These are phyloP conservation scores for Scenedesmus sp. DNA, from an alignment of 163 green algal genomes.

Conservation along the genomic window DNA sequence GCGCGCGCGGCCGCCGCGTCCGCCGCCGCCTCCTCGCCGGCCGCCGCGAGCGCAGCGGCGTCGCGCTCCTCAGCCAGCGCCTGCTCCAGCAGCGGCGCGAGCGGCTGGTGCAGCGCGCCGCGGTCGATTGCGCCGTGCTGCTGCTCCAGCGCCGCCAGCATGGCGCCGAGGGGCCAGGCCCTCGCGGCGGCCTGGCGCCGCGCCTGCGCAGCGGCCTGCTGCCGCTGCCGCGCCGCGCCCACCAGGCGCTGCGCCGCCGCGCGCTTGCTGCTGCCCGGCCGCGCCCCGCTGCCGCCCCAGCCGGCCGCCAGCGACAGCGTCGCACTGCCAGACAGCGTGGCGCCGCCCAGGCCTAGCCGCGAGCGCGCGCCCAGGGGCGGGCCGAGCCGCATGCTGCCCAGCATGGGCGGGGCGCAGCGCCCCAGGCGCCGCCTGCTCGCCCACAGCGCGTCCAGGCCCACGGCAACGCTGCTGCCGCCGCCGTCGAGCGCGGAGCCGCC, in stretches of 20 bases:
- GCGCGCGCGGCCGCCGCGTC: neutral
- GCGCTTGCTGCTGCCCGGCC: conserved; percentile 1
- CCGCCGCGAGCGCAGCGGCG: too few relatives aligned
- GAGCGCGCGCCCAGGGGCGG: too few relatives aligned
- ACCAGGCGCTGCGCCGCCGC: neutral
- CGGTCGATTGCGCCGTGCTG: neutral
- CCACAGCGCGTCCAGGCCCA: too few relatives aligned
- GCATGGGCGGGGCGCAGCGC: too few relatives aligned
- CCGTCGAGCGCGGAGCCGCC: too few relatives aligned
- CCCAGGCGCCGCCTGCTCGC: too few relatives aligned
- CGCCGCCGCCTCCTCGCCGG: conserved; percentile 4
- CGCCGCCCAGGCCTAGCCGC: too few relatives aligned
- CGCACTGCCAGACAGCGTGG: too few relatives aligned
- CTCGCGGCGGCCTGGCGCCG: neutral
- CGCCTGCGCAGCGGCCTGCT: neutral
- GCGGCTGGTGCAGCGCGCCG: neutral
- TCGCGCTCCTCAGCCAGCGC: conserved; percentile 12
- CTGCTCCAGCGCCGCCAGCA: neutral
- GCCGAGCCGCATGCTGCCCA: too few relatives aligned
- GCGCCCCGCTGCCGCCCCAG: neutral
- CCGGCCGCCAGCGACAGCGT: too few relatives aligned
- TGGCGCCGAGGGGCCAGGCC: neutral
- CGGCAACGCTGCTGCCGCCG: neutral
- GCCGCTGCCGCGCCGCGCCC: neutral
- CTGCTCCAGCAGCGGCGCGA: conserved; percentile 8